Evolutionary conservation across 345 rosid species (phyloP), one percentile per base, ranked within the genome.

Genomic region (Kernera saxatilis): DNA sequence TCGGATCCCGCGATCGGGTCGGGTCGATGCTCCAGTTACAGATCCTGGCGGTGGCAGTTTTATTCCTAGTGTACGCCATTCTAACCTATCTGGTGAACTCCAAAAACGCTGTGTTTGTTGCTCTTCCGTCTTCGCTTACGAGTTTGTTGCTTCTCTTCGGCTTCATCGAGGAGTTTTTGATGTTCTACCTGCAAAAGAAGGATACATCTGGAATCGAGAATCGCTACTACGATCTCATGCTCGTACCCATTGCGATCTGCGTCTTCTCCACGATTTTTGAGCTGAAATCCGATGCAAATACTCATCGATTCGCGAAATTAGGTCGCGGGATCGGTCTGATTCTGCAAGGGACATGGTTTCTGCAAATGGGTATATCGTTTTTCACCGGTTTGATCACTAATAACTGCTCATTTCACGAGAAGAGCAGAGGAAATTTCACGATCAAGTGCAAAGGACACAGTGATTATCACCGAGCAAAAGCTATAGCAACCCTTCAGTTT

Each of bases 401-500:
- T 21, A 96, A 94, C 17, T 93, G 97, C 76, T 41, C 80, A 5
- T 76, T 89, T 59, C 87, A 80, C 29, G 87, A 79, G 59, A 87
- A 82, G 75, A 87, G 92, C 39, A 75, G 88, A 72, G 97, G 96
- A 37, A 89, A 93, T 67, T 91, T 78, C 76, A 87, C 91, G 5
- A 79, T 93, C 29, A 89, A 66, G 76, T 93, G 98, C 67, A 84
- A 79, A 75, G 92, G 85, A 43, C 97, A 91, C 69, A 35, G 70
- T 7, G 94, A 93, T 52, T 91, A 86, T 79, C 98, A 93, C 48
- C 70, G 97, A 60, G 97, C 85, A 0, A 84, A 87, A 80, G 94
- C 96, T 3, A 85, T 91, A 4, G 98, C 97, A 0, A 91, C 98
- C 8, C 89, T 93, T 72, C 97, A 87, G 82, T 93, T 93, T 32